Conservation (phyloP, 2,329 filamentous ascomycete species). For the Alternaria angustiovoidea region DNA sequence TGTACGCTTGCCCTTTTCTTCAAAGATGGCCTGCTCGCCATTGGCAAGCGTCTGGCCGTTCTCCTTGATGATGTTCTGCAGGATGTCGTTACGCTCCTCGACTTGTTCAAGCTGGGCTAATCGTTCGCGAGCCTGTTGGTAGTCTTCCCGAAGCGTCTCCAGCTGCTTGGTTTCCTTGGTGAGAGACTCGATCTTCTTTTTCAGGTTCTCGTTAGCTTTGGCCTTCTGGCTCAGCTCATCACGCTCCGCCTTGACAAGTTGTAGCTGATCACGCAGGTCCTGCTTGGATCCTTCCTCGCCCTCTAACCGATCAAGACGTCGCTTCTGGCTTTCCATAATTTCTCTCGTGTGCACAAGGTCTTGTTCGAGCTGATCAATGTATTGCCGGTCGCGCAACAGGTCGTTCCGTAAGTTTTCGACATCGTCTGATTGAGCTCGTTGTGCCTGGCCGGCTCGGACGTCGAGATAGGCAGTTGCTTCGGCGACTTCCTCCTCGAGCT, state of each 20-base stretch:
- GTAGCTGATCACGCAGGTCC: constrained; percentile 60
- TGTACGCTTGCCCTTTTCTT: constrained; percentile 58
- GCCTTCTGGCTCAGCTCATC: constrained; percentile 59
- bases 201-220: constrained; percentile 62
- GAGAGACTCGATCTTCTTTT: constrained; percentile 61
- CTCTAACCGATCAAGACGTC: constrained; percentile 55
- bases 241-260: constrained; percentile 58
- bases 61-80: constrained; percentile 62
- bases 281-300: constrained; percentile 55
- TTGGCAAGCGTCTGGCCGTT: constrained; percentile 60
- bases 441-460: constrained; percentile 48
- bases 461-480: constrained; percentile 57
- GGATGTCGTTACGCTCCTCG: constrained; percentile 53
- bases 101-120: constrained; percentile 56
- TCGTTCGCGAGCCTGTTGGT: constrained; percentile 55
- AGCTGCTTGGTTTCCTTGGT: constrained; percentile 58
- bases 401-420: constrained; percentile 56
- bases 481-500: constrained; percentile 59
- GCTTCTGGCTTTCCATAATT: constrained; percentile 56
- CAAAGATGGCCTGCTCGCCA: constrained; percentile 61
- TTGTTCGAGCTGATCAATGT: constrained; percentile 59
- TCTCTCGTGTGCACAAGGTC: constrained; percentile 56
- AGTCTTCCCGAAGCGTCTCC: constrained; percentile 54
- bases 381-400: constrained; percentile 56
- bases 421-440: constrained; percentile 52